Percentiles rank a stretch among this genome's conserved stretches.
Evolutionary conservation across 2,329 filamentous ascomycete species (phyloP).

Genomic region (Apiospora koreana): DNA sequence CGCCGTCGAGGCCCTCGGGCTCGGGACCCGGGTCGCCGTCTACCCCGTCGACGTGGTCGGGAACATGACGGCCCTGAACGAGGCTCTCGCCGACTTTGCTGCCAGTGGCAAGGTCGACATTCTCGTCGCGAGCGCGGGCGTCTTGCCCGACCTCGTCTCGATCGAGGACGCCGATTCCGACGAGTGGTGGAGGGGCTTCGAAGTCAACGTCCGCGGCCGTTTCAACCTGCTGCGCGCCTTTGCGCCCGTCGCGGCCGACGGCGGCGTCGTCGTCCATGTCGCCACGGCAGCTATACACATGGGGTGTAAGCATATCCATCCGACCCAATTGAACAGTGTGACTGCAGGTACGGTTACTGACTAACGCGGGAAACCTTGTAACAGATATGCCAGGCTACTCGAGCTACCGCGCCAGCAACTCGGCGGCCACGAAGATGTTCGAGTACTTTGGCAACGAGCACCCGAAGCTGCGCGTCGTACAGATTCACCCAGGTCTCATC

Average conservation of each 20-base stretch:
- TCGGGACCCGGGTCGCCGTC: constrained; percentile 19
- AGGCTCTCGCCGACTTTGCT: neutral
- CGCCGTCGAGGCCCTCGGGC: constrained; percentile 20
- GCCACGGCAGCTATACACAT: constrained; percentile 20
- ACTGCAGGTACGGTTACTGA: no score
- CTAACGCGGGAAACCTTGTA: neutral
- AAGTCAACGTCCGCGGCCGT: constrained; percentile 26
- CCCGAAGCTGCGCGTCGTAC: constrained; percentile 10
- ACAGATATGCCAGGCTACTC: constrained; percentile 14
- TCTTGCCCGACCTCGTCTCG: constrained; percentile 19
- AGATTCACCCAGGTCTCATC: constrained; percentile 14
- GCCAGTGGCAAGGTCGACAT: constrained; percentile 24
- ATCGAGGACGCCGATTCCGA: constrained; percentile 20
- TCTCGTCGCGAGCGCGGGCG: constrained; percentile 30
- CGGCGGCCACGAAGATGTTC: constrained; percentile 18
- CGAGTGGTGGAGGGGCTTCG: constrained; percentile 30
- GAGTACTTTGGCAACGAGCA: constrained; percentile 18
- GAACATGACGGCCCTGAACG: constrained; percentile 14
- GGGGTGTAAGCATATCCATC: neutral
- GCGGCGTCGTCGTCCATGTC: constrained; percentile 26
- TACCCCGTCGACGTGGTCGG: constrained; percentile 22
- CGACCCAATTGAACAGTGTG: neutral
- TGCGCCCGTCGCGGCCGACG: constrained; percentile 15
- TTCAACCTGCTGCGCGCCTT: constrained; percentile 24
- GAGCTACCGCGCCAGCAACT: constrained; percentile 16